phyloP scores from a whole-genome alignment of 108 stramenopile genomes.

The Pseudonitzschia delicatissima region DNA sequence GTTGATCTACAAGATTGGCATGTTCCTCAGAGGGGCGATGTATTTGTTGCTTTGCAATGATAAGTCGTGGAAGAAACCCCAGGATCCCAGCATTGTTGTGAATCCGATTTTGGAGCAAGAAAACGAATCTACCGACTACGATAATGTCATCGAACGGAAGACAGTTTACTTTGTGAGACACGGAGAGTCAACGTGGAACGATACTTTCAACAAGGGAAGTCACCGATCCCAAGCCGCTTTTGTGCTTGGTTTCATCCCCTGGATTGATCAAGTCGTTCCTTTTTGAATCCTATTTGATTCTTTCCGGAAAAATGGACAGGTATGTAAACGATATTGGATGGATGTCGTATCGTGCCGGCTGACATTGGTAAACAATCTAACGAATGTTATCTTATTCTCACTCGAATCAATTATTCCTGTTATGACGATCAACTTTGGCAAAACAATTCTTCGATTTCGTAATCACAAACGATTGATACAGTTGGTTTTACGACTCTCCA shows the following conservation, averaged over 20 bases:
- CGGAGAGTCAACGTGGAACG: slow-evolving; percentile 82
- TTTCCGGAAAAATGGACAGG: slow-evolving; percentile 73
- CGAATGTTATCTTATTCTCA: background rate
- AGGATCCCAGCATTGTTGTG: slow-evolving; percentile 56
- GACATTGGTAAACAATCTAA: background rate
- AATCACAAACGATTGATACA: no score
- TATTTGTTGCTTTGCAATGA: slow-evolving; percentile 83
- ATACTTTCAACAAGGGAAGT: slow-evolving; percentile 89
- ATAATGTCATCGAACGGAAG: slow-evolving; percentile 52
- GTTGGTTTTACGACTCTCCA: slow-evolving; percentile 89
- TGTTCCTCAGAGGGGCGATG: slow-evolving; percentile 43
- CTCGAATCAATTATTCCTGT: background rate
- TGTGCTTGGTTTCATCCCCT: slow-evolving; percentile 70
- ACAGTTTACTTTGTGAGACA: slow-evolving; percentile 86
- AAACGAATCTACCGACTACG: slow-evolving; percentile 5
- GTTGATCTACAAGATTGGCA: slow-evolving; percentile 54
- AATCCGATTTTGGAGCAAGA: slow-evolving; percentile 35
- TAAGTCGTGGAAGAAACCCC: slow-evolving; percentile 71
- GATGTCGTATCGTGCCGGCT: background rate
- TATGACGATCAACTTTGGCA: no score
- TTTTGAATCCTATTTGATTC: slow-evolving; percentile 70
- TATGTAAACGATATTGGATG: slow-evolving; percentile 7
- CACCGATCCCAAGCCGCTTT: slow-evolving; percentile 58
- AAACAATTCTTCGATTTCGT: no score
- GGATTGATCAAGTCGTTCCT: slow-evolving; percentile 70